Conservation (phyloP, 768 basidiomycete genomes). For the Artomyces pyxidatus region DNA sequence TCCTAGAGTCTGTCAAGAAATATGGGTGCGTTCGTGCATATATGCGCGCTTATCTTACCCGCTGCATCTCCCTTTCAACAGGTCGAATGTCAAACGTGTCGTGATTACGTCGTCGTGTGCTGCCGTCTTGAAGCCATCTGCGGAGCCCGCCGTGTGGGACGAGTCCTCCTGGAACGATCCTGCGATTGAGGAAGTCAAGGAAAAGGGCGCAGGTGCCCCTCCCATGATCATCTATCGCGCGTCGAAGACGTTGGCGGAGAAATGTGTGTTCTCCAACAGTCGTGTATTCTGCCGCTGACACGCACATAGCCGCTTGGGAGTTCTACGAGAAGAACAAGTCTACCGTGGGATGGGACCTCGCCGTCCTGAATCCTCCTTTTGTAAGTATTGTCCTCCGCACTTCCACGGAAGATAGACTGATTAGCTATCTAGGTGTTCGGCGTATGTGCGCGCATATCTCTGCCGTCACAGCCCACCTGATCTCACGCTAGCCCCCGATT, state of each 20-base stretch:
- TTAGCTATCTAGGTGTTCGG: background rate
- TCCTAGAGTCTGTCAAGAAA: background rate
- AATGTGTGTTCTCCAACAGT: conserved; percentile 25
- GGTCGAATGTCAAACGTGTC: conserved; percentile 51
- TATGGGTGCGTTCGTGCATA: background rate
- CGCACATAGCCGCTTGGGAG: conserved; percentile 25
- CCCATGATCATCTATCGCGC: conserved; percentile 42
- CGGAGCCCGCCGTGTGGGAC: conserved; percentile 22
- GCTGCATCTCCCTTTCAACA: conserved; percentile 4
- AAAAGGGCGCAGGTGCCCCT: conserved; percentile 37
- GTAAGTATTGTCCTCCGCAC: conserved; percentile 10
- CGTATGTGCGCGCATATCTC: background rate
- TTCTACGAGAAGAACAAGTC: conserved; percentile 20
- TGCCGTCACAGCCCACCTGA: background rate
- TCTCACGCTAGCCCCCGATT: background rate
- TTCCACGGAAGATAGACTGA: background rate
- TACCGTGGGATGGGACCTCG: conserved; percentile 25
- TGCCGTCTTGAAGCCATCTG: conserved; percentile 28
- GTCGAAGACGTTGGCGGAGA: conserved; percentile 60
- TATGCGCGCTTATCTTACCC: background rate
- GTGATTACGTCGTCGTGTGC: conserved; percentile 61
- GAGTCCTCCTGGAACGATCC: conserved; percentile 56
- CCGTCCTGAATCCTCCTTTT: conserved; percentile 27
- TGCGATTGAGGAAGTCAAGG: conserved; percentile 32
- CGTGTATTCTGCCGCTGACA: conserved; percentile 9